Conservation (phyloP, 768 basidiomycete species). For the Strobilomyces dryophilus region DNA sequence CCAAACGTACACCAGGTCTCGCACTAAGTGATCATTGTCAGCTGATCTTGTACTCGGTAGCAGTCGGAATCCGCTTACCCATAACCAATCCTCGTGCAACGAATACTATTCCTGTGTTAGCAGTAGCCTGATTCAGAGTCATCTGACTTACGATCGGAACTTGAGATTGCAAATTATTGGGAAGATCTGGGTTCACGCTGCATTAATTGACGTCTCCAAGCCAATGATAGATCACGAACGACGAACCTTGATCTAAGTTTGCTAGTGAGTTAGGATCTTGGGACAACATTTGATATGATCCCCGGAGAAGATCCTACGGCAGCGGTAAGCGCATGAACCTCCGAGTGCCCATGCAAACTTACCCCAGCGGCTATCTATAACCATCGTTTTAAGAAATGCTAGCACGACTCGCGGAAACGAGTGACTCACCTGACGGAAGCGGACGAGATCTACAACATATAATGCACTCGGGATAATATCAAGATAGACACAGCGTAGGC, state of each 20-base stretch:
- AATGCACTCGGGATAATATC: constrained; percentile 60
- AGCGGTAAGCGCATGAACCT: background rate
- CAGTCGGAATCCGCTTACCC: constrained; percentile 51
- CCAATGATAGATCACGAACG: background rate
- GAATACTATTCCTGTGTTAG: constrained; percentile 56
- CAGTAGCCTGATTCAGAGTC: background rate
- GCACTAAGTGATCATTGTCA: constrained; percentile 49
- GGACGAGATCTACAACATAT: constrained; percentile 92
- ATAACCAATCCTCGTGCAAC: constrained; percentile 90
- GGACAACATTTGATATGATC: constrained; percentile 90
- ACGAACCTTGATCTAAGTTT: constrained; percentile 86
- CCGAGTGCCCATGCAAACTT: constrained; percentile 13
- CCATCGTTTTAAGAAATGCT: background rate
- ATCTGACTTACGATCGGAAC: constrained; percentile 88
- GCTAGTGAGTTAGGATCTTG: constrained; percentile 92
- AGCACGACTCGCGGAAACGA: background rate
- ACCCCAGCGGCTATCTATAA: constrained; percentile 55
- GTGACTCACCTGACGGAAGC: constrained; percentile 76
- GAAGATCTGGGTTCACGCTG: constrained; percentile 59
- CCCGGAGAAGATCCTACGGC: constrained; percentile 75
- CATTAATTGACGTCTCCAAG: background rate
- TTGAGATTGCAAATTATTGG: constrained; percentile 88
- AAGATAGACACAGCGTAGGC: background rate
- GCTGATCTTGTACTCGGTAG: background rate
- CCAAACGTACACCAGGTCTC: constrained; percentile 91